A percentile compares a stretch with the other conserved stretches of the same genome.
phyloP scores from a whole-genome alignment of 805 yeast genomes.

The Yarrowia keelungensis region DNA sequence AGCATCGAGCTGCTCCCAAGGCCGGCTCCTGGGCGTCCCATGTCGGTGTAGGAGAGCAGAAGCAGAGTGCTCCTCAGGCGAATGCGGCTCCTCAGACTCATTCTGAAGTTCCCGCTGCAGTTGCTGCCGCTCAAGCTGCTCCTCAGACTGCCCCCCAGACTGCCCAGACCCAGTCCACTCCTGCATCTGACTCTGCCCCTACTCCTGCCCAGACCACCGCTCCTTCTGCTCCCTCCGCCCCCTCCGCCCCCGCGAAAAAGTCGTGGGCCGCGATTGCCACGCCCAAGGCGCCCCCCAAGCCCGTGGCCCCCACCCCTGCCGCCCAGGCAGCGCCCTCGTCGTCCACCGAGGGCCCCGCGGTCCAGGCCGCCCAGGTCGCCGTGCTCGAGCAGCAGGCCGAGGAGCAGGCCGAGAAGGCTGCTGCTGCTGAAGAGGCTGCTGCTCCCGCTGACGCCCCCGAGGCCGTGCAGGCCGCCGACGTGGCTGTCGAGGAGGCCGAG shows the following conservation, averaged over 20 bases:
- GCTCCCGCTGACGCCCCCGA: constrained; percentile 37
- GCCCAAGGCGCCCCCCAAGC: constrained; percentile 55
- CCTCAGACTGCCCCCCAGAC: constrained; percentile 3
- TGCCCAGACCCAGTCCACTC: background rate
- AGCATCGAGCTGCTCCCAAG: constrained; percentile 43
- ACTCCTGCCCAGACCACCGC: constrained; percentile 17
- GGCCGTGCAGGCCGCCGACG: constrained; percentile 40
- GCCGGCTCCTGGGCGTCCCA: constrained; percentile 37
- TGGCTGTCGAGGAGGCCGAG: constrained; percentile 40
- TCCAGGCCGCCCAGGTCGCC: constrained; percentile 39
- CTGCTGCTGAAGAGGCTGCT: constrained; percentile 39
- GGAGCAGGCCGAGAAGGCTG: constrained; percentile 34
- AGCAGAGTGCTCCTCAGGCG: constrained; percentile 29
- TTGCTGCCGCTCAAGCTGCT: no score
- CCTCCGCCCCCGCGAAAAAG: constrained; percentile 48
- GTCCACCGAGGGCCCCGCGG: constrained; percentile 42
- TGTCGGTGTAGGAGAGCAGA: constrained; percentile 38
- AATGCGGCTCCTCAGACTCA: no score
- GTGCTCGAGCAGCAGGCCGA: constrained; percentile 38
- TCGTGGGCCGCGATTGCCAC: constrained; percentile 77
- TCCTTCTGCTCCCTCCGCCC: constrained; percentile 12
- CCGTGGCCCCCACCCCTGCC: constrained; percentile 49
- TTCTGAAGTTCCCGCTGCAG: no score
- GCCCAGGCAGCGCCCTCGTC: constrained; percentile 44
- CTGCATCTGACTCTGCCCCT: no score